These are phyloP conservation scores for Fusarium staphyleae DNA, from an alignment of 2,329 filamentous ascomycete species.

Conservation along the genomic window DNA sequence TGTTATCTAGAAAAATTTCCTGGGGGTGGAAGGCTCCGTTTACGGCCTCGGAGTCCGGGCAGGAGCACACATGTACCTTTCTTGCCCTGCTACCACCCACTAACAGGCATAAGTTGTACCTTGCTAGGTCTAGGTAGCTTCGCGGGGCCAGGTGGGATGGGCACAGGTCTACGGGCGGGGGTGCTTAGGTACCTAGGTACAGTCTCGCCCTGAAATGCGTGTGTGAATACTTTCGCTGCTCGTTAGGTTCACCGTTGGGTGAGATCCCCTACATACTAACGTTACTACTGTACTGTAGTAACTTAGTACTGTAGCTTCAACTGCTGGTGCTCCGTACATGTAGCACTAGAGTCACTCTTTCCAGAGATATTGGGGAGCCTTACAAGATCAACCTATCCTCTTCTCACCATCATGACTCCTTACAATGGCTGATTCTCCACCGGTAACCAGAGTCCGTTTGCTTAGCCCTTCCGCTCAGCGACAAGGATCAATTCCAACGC, in stretches of 20 bases:
- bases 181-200: neutral
- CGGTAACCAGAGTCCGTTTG: neutral
- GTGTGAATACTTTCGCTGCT: neutral
- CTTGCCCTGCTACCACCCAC: neutral
- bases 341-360: conserved; percentile 1
- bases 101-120: neutral
- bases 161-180: neutral
- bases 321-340: conserved; percentile 8
- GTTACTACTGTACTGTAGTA: no score
- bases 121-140: conserved; percentile 5
- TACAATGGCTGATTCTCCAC: neutral
- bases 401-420: neutral
- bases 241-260: neutral
- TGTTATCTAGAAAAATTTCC: conserved; percentile 46
- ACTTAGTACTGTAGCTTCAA: no score
- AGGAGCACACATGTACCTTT: conserved; percentile 6
- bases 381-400: neutral
- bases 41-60: conserved; percentile 49
- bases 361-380: no score
- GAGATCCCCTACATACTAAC: neutral
- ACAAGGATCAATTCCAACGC: neutral
- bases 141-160: conserved; percentile 6
- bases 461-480: neutral
- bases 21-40: conserved; percentile 45
- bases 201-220: neutral